phyloP scores from a whole-genome alignment of 495 filamentous ascomycete species.

The Penicillium paradoxum region DNA sequence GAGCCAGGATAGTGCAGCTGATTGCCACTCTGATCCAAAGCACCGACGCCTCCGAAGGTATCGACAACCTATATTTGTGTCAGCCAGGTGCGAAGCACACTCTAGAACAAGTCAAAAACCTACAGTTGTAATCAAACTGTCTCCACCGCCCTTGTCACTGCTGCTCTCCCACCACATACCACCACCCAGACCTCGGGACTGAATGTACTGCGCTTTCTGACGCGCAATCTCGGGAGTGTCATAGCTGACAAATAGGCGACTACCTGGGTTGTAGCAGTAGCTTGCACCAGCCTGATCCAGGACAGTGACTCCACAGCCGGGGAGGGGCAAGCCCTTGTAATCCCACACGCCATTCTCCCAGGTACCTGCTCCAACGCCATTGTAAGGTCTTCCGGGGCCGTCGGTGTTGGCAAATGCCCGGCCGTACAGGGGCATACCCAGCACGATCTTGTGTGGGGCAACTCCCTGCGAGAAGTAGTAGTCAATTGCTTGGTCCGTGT shows the following conservation, averaged over 20 bases:
- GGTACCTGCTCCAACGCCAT: conserved; percentile 59
- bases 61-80: conserved; percentile 26
- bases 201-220: conserved; percentile 63
- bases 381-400: conserved; percentile 64
- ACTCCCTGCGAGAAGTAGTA: conserved; percentile 64
- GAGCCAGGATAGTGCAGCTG: conserved; percentile 32
- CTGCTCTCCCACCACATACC: conserved; percentile 91
- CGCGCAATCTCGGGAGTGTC: conserved; percentile 59
- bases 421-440: conserved; percentile 86
- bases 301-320: conserved; percentile 21
- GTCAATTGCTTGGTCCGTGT: conserved; percentile 55
- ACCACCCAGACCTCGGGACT: conserved; percentile 61
- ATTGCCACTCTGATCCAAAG: conserved; percentile 26
- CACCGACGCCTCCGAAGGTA: conserved; percentile 22
- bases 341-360: conserved; percentile 80
- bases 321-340: conserved; percentile 56
- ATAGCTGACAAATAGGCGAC: conserved; percentile 66
- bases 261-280: conserved; percentile 61
- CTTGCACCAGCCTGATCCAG: conserved; percentile 40
- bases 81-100: not conserved
- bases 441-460: conserved; percentile 60
- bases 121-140: conserved; percentile 59
- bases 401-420: conserved; percentile 68
- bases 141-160: conserved; percentile 56
- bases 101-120: conserved; percentile 9